Percentiles rank a stretch among this genome's conserved stretches.
phyloP scores from a whole-genome alignment of 306 rosid species.

The Quercus ilex region DNA sequence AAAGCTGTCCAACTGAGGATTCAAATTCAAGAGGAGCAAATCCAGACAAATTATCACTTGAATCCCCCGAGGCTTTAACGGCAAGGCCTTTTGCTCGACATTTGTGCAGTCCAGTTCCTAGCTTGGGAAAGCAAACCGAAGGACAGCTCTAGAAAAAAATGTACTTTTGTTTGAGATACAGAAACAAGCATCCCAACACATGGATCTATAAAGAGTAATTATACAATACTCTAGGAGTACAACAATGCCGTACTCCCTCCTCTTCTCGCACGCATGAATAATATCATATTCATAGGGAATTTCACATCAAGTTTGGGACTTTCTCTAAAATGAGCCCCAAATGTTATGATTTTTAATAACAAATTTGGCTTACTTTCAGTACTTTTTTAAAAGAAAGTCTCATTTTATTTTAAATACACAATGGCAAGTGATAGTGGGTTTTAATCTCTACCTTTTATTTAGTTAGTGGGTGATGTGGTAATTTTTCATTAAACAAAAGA shows the following conservation, averaged over 20 bases:
- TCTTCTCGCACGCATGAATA: too few species aligned
- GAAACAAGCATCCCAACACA: neutral
- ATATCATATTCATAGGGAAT: neutral
- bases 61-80: constrained; percentile 60
- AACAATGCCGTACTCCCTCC: too few species aligned
- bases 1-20: constrained; percentile 86
- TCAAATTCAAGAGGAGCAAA: constrained; percentile 75
- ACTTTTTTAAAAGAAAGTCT: fast-evolving
- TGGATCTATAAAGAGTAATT: neutral
- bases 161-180: neutral
- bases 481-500: too few species aligned
- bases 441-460: too few species aligned
- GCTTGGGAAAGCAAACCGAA: constrained; percentile 52
- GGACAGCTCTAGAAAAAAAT: constrained; percentile 46
- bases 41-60: constrained; percentile 54
- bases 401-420: too few species aligned
- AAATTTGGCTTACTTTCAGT: fast-evolving
- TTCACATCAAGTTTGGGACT: neutral
- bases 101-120: constrained; percentile 42
- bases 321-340: neutral
- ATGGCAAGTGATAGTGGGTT: fast-evolving
- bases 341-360: neutral
- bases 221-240: too few species aligned
- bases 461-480: fast-evolving
- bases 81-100: constrained; percentile 54